Evolutionary conservation across 352 stramenopile genomes (phyloP), one percentile per base, ranked within the genome.

Genomic region (Phytophthora agathidicida): DNA sequence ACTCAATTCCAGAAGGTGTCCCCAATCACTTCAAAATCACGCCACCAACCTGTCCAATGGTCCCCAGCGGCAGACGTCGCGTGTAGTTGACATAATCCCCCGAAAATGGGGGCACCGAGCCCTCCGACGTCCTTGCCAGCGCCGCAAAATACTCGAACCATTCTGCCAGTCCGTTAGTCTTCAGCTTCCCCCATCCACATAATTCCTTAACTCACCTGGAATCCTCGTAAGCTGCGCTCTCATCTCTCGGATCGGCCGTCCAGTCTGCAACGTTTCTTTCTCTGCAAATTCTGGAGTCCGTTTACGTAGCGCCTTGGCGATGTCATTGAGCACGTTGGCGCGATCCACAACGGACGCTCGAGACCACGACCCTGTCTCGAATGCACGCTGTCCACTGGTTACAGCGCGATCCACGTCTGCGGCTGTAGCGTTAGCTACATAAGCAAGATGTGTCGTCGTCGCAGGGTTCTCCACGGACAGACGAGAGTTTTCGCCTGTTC

Each of bases 141-240:
- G 80, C 73, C 26, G 79, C 75, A 63, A 93, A 94, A 48, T 94
- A 94, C 69, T 93, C 83, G 45, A 93, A 87, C 84, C 85, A 94
- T 60, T 94, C 85, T 69, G 11, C 9, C 20, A 41, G 20, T 16
- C 33, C 36, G 30, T 49, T 9, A 54, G 19, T 32, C 26, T 10
- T 36, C 7, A 42, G 8, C n/a, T 6, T 37, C n/a, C n/a, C n/a
- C n/a, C 23, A 36, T 13, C 17, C 35, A 46, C 19, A n/a, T n/a
- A 51, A 32, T 10, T 35, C n/a, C 3, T 53, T 19, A 9, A 6
- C 14, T 20, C 43, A 83, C 63, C 72, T 39, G 65, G 71, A 8
- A 83, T 60, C 14, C 79, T 73, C 17, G 55, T 59, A 28, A 84
- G 71, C 48, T 83, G 69, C 33, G 75, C 75, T 32, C 70, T 65